Evolutionary conservation across 345 rosid species (phyloP).

Genomic region (Schrenkiella parvula): DNA sequence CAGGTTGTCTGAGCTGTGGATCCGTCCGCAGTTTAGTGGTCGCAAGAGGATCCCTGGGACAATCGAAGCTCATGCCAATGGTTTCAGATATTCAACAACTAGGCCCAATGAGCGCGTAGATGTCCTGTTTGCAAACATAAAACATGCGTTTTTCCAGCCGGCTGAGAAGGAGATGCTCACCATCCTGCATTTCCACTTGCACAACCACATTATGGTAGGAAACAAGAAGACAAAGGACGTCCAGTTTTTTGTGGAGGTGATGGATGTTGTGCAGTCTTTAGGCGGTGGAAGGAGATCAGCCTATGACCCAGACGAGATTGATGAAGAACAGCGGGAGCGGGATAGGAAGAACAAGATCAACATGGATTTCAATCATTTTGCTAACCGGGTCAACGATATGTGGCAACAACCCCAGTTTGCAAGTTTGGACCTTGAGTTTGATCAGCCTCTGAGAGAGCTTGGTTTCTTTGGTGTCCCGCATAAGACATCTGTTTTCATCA

Average conservation of each 20-base stretch:
- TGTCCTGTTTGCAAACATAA: conserved; percentile 73
- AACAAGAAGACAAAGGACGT: conserved; percentile 92
- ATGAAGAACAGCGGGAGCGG: conserved; percentile 90
- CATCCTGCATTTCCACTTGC: conserved; percentile 77
- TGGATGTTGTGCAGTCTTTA: conserved; percentile 83
- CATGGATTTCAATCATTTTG: conserved; percentile 81
- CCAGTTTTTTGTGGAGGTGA: conserved; percentile 88
- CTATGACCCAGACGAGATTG: conserved; percentile 94
- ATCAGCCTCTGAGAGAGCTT: conserved; percentile 88
- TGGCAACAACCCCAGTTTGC: conserved; percentile 87
- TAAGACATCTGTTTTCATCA: conserved; percentile 74
- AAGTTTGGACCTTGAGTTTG: conserved; percentile 87
- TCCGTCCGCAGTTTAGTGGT: conserved; percentile 82
- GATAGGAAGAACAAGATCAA: conserved; percentile 82
- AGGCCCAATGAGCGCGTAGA: conserved; percentile 86
- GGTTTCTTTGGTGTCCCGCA: conserved; percentile 95
- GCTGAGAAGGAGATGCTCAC: conserved; percentile 96
- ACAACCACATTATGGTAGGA: conserved; percentile 97
- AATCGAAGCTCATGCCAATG: conserved; percentile 83
- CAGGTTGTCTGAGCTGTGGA: conserved; percentile 76
- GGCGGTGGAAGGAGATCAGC: conserved; percentile 94
- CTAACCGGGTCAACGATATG: conserved; percentile 71
- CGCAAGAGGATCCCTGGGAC: conserved; percentile 86
- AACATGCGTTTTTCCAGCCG: conserved; percentile 92
- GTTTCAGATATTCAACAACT: conserved; percentile 73